phyloP scores from a whole-genome alignment of 495 filamentous ascomycete genomes.

The Penicillium samsonianum region DNA sequence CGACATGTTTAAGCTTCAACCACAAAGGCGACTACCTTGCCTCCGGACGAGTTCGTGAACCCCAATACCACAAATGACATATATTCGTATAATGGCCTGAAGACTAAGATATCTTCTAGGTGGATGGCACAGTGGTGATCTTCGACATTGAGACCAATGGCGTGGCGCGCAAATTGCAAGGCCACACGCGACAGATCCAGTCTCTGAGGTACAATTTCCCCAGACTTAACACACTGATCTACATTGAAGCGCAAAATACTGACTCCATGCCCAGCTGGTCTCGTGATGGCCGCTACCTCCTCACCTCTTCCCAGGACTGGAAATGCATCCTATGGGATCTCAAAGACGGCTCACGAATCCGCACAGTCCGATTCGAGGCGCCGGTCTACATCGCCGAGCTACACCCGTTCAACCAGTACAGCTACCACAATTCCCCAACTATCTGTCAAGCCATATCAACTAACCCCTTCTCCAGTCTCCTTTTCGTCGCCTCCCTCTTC shows the following conservation, averaged over 20 bases:
- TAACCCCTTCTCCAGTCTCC: constrained; percentile 52
- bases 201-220: constrained; percentile 60
- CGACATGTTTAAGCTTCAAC: constrained; percentile 81
- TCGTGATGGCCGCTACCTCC: constrained; percentile 84
- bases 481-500: constrained; percentile 85
- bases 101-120: constrained; percentile 37
- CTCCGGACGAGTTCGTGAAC: constrained; percentile 70
- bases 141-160: constrained; percentile 98
- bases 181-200: constrained; percentile 88
- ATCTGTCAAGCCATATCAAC: not conserved
- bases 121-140: constrained; percentile 90
- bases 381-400: constrained; percentile 94
- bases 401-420: constrained; percentile 88
- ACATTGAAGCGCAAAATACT: constrained; percentile 7
- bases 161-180: constrained; percentile 86
- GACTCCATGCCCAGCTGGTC: constrained; percentile 71
- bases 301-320: constrained; percentile 93
- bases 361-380: constrained; percentile 80
- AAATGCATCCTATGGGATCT: constrained; percentile 95
- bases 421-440: not conserved
- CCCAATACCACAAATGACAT: not conserved
- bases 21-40: constrained; percentile 91
- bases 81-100: not conserved
- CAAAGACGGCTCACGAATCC: constrained; percentile 65
- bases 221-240: not conserved